A percentile compares a stretch with the other conserved stretches of the same genome.
Conservation (phyloP, 2,329 filamentous ascomycete species). For the Talaromyces sp. region DNA sequence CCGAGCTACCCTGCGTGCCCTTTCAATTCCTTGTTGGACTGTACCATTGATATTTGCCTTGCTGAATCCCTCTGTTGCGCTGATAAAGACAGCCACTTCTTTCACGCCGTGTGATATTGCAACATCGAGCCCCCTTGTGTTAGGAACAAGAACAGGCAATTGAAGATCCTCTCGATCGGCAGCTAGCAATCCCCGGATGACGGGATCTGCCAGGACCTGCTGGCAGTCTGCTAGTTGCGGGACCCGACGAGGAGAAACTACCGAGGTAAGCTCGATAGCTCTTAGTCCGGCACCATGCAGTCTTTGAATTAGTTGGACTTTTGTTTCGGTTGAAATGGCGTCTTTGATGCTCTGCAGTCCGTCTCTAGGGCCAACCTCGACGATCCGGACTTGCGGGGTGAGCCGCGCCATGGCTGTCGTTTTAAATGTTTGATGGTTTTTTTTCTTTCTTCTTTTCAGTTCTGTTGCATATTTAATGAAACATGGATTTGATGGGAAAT, state of each 20-base stretch:
- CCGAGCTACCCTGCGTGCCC: constrained; percentile 27
- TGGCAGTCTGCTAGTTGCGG: constrained; percentile 60
- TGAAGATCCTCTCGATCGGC: constrained; percentile 12
- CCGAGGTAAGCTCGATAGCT: constrained; percentile 76
- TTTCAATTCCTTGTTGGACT: constrained; percentile 32
- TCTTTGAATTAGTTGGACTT: constrained; percentile 69
- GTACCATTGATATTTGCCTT: constrained; percentile 39
- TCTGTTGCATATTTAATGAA: background rate
- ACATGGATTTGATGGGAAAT: no score
- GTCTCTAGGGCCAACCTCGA: constrained; percentile 81
- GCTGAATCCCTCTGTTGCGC: constrained; percentile 41
- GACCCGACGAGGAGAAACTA: constrained; percentile 80
- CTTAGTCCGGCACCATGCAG: constrained; percentile 64
- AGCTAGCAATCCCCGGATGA: constrained; percentile 51
- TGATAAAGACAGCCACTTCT: constrained; percentile 40
- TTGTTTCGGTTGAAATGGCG: constrained; percentile 65
- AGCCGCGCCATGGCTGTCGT: constrained; percentile 1
- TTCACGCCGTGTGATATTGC: constrained; percentile 43
- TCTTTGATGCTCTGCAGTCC: constrained; percentile 83
- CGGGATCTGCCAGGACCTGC: constrained; percentile 16
- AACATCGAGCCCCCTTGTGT: constrained; percentile 49
- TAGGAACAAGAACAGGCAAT: constrained; percentile 38
- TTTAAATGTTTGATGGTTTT: background rate
- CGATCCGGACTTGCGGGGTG: constrained; percentile 50
- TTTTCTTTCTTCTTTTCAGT: background rate